A percentile compares a stretch with the other conserved stretches of the same genome.
Conservation (phyloP, 2,329 filamentous ascomycete species). For the Zymoseptoria tritici region DNA sequence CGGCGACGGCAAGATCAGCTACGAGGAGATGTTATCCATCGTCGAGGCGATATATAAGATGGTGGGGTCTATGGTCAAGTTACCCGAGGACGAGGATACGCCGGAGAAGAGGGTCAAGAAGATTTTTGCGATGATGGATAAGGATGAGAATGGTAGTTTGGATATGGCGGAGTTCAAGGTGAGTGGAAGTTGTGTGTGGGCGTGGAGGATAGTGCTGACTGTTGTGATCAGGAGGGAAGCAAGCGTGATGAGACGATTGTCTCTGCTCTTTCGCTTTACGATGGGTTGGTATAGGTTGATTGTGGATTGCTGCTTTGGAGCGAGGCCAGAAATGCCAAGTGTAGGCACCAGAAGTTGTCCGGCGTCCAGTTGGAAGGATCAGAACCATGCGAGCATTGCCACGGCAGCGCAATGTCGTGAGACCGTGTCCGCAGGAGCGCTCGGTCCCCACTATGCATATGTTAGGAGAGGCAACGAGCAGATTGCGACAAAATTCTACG, state of each 20-base stretch:
- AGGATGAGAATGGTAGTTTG: conserved; percentile 95
- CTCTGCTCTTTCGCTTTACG: conserved; percentile 90
- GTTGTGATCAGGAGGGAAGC: conserved; percentile 62
- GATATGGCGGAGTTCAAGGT: conserved; percentile 94
- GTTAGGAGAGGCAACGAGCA: neutral
- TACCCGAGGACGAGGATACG: conserved; percentile 97
- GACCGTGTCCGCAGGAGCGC: neutral
- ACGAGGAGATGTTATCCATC: conserved; percentile 97
- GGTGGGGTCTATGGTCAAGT: conserved; percentile 98
- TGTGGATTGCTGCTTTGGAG: neutral
- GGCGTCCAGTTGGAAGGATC: neutral
- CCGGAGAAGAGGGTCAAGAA: conserved; percentile 96
- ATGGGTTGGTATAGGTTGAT: conserved; percentile 64
- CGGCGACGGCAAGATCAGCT: conserved; percentile 96
- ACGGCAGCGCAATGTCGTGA: neutral
- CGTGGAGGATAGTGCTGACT: conserved; percentile 6
- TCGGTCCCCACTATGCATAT: neutral
- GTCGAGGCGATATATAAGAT: conserved; percentile 99
- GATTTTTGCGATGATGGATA: conserved; percentile 99
- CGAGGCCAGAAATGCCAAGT: neutral
- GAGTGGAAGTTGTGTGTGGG: neutral
- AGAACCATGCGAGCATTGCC: neutral
- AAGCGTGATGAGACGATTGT: conserved; percentile 99
- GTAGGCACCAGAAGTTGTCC: neutral
- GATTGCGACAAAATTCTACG: neutral